Percentiles rank a stretch among this genome's conserved stretches.
These are phyloP conservation scores for Vanderwaltozyma yarrowii DNA, from an alignment of 805 yeast species.

Conservation along the genomic window DNA sequence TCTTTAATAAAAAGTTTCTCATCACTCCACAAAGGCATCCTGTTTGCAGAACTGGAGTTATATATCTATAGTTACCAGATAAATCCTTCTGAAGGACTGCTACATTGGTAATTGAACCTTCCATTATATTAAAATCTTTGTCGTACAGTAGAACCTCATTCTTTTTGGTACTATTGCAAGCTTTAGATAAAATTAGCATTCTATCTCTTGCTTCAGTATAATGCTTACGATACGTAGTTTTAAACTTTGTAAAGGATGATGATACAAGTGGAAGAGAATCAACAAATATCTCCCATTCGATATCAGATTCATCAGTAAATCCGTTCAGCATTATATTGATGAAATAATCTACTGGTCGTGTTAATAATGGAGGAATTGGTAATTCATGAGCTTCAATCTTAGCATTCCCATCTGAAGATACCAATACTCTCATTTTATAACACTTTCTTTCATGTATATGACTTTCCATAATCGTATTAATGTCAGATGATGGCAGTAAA, in stretches of 20 bases:
- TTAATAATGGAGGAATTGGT: slow-evolving; percentile 17
- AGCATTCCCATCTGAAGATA: slow-evolving; percentile 31
- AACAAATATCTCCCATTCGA: slow-evolving; percentile 51
- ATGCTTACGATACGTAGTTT: slow-evolving; percentile 63
- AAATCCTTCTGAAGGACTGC: slow-evolving; percentile 37
- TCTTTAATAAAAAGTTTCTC: slow-evolving; percentile 51
- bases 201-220: slow-evolving; percentile 56
- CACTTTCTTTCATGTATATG: slow-evolving; percentile 26
- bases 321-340: slow-evolving; percentile 20
- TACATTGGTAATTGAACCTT: slow-evolving; percentile 74
- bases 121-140: slow-evolving; percentile 50
- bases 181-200: slow-evolving; percentile 23
- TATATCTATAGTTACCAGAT: slow-evolving; percentile 37
- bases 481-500: too few species aligned
- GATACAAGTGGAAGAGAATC: slow-evolving; percentile 43
- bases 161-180: slow-evolving; percentile 23
- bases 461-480: slow-evolving; percentile 9
- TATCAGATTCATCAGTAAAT: slow-evolving; percentile 17
- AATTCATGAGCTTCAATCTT: slow-evolving; percentile 29
- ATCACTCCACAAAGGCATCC: slow-evolving; percentile 86
- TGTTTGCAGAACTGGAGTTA: slow-evolving; percentile 65
- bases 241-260: slow-evolving; percentile 77
- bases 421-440: slow-evolving; percentile 40
- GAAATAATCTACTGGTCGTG: slow-evolving; percentile 12
- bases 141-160: slow-evolving; percentile 66